Conservation (phyloP, 192 early-diverging fungal genomes). For the Irineochytrium annulatum region DNA sequence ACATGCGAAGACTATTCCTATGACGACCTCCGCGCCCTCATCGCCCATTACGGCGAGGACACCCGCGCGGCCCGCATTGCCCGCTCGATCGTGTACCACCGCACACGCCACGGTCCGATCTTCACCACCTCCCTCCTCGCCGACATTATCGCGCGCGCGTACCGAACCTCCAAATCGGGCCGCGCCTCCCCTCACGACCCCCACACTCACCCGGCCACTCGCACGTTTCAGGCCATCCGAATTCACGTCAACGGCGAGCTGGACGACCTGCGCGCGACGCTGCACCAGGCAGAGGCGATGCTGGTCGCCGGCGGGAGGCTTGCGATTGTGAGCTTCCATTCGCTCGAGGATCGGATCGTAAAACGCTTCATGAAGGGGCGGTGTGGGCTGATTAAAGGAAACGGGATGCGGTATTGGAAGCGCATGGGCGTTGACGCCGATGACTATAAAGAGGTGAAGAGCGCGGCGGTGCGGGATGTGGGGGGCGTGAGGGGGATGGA, state of each 20-base stretch:
- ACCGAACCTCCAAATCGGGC: no score
- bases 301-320: constrained; percentile 51
- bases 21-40: constrained; percentile 59
- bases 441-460: no score
- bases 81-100: constrained; percentile 56
- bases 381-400: constrained; percentile 9
- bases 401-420: constrained; percentile 16
- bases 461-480: no score
- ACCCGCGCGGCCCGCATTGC: constrained; percentile 56
- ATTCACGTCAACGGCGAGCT: constrained; percentile 75
- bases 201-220: no score
- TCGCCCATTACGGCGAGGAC: constrained; percentile 64
- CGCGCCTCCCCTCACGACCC: no score
- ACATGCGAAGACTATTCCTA: constrained; percentile 38
- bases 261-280: constrained; percentile 48
- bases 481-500: no score
- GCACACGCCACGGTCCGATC: no score
- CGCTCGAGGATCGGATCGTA: constrained; percentile 67
- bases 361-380: constrained; percentile 53
- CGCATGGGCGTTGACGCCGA: no score
- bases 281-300: constrained; percentile 48
- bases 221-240: no score
- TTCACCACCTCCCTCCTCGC: no score
- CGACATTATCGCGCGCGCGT: no score
- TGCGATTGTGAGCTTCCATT: constrained; percentile 69